Evolutionary conservation across 2,329 filamentous ascomycete genomes (phyloP).

Genomic region (Trichoderma simmonsii): DNA sequence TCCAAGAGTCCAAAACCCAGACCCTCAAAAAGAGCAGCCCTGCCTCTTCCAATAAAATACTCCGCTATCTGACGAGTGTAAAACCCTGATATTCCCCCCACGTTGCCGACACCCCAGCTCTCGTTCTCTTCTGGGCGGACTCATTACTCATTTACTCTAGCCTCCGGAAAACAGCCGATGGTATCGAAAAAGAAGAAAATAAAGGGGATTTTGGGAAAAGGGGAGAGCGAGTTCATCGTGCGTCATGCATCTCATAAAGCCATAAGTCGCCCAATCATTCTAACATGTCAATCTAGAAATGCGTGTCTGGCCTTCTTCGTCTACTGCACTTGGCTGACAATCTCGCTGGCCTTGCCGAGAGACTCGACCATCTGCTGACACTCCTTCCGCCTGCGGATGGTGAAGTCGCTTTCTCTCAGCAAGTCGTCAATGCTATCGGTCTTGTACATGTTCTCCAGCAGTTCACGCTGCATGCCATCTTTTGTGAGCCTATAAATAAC

Average conservation of each 20-base stretch:
- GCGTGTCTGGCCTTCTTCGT: not conserved
- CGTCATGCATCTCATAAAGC: constrained; percentile 19
- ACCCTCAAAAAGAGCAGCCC: not conserved
- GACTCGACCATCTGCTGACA: constrained; percentile 99
- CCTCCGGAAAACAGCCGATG: constrained; percentile 32
- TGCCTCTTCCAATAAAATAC: constrained; percentile 1
- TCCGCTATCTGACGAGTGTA: constrained; percentile 15
- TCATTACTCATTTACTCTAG: constrained; percentile 38
- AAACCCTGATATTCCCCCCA: constrained; percentile 11
- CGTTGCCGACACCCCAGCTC: constrained; percentile 18
- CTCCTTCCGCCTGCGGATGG: constrained; percentile 89
- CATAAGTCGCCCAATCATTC: constrained; percentile 12
- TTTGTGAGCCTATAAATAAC: constrained; percentile 69
- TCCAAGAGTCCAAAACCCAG: not conserved
- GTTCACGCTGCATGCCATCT: constrained; percentile 96
- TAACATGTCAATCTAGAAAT: constrained; percentile 17
- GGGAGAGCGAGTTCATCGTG: constrained; percentile 7
- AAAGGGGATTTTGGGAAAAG: not conserved
- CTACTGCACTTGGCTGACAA: constrained; percentile 78
- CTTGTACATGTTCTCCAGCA: constrained; percentile 97
- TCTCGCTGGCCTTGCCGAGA: constrained; percentile 83
- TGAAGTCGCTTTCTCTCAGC: constrained; percentile 98
- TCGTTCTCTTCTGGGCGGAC: constrained; percentile 23
- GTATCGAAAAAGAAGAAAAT: constrained; percentile 37
- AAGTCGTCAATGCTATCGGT: constrained; percentile 86